A percentile compares a stretch with the other conserved stretches of the same genome.
phyloP scores from a whole-genome alignment of 2,329 filamentous ascomycete species.

The Colletotrichum sp. region DNA sequence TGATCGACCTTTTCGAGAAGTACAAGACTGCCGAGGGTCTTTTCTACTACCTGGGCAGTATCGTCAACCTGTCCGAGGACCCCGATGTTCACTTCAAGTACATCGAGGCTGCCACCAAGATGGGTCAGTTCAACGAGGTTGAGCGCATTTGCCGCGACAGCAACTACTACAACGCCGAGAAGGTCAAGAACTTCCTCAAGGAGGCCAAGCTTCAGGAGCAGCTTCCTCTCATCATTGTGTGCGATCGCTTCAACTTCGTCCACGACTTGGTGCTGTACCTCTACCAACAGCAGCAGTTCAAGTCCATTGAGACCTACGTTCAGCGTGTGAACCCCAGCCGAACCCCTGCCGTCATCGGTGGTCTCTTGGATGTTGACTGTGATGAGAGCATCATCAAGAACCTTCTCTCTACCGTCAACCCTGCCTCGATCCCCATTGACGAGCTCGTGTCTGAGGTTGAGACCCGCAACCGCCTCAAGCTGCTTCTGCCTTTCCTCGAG shows the following conservation, averaged over 20 bases:
- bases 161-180: slow-evolving; percentile 87
- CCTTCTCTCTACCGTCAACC: slow-evolving; percentile 82
- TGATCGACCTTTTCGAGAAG: slow-evolving; percentile 96
- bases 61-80: slow-evolving; percentile 96
- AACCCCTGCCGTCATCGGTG: slow-evolving; percentile 91
- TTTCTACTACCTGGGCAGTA: slow-evolving; percentile 97
- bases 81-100: slow-evolving; percentile 99
- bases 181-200: slow-evolving; percentile 99
- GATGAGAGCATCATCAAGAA: slow-evolving; percentile 97
- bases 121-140: slow-evolving; percentile 93
- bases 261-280: slow-evolving; percentile 96
- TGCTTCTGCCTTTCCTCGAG: slow-evolving; percentile 95
- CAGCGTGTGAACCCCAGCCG: slow-evolving; percentile 93
- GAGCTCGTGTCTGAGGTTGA: slow-evolving; percentile 96
- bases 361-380: slow-evolving; percentile 93
- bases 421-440: slow-evolving; percentile 87
- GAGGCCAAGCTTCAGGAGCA: slow-evolving; percentile 92
- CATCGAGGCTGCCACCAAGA: slow-evolving; percentile 93
- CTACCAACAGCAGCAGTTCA: slow-evolving; percentile 99
- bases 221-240: slow-evolving; percentile 95
- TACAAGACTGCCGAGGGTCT: slow-evolving; percentile 96
- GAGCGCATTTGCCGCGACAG: slow-evolving; percentile 97
- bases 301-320: slow-evolving; percentile 97
- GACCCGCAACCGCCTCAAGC: slow-evolving; percentile 91
- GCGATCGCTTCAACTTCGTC: slow-evolving; percentile 99